These are phyloP conservation scores for Monilinia polystroma DNA, from an alignment of 2,329 filamentous ascomycete genomes.

Conservation along the genomic window DNA sequence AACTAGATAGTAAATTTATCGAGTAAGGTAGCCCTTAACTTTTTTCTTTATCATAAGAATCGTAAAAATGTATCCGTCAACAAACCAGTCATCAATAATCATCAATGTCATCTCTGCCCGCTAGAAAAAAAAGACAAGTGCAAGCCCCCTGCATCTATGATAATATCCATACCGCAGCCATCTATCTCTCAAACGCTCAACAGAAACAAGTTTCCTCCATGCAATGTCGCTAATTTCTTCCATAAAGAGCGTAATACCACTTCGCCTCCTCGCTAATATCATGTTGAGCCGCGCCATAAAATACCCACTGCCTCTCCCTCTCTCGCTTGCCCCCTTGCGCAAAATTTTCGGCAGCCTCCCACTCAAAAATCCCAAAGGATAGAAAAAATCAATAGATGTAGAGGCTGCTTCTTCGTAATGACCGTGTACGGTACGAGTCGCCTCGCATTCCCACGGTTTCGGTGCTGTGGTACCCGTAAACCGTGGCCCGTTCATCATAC, in stretches of 20 bases:
- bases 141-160: not conserved
- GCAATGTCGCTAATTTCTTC: not conserved
- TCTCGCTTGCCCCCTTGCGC: constrained; percentile 31
- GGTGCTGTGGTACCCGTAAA: constrained; percentile 38
- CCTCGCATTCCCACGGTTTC: constrained; percentile 36
- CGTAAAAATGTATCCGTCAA: not conserved
- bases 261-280: not conserved
- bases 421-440: constrained; percentile 38
- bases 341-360: not conserved
- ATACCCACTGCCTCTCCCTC: constrained; percentile 23
- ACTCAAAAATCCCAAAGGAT: not conserved
- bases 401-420: constrained; percentile 34
- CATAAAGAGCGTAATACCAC: constrained; percentile 5
- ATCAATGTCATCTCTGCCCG: not conserved
- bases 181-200: not conserved
- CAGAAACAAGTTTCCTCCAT: constrained; percentile 9
- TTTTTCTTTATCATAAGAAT: not conserved
- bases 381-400: not conserved
- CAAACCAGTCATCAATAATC: constrained; percentile 6
- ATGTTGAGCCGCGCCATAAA: not conserved
- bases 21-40: constrained; percentile 18
- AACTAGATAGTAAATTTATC: constrained; percentile 8
- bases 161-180: not conserved
- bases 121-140: not conserved
- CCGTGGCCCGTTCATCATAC: constrained; percentile 28